Base-by-base conservation (phyloP, 2,329 filamentous ascomycete species). In the Alternaria gansuensis region DNA sequence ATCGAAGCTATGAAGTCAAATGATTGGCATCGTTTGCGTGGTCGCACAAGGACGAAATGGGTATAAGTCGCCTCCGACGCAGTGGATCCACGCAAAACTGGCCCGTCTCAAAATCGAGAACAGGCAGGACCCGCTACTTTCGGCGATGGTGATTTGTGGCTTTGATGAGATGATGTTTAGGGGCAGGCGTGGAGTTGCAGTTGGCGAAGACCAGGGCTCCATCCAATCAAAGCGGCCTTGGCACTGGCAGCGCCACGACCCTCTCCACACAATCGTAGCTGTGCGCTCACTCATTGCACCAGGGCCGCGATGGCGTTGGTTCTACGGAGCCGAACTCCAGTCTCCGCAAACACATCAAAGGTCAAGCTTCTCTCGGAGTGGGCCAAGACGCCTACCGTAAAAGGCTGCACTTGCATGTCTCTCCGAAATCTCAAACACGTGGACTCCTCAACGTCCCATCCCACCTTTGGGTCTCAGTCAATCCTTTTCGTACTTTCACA, bases 371-470 rank as follows among this genome's bases (percentile, higher is more conserved):
- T 21, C 11, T 55, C 21, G 39, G 46, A 43, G 60, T 45, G 53
- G 60, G 46, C 54, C 41, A 52, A 34, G 40, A 21, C 40, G 33
- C n/a, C n/a, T 24, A 44, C 48, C 40, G 37, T 43, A 50, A 45
- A 39, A 23, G 39, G 54, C 41, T 44, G 43, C 39, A 48, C 43
- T 34, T 28, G 29, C 49, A 43, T 62, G 51, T 55, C 54, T 17
- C 24, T 44, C 53, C 45, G 44, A 50, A 14, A 24, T 40, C 24
- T 40, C 37, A 40, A 54, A 59, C 62, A 55, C 52, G 39, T 49
- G 48, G 40, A 51, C 51, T 46, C 48, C 31, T 54, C 52, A 57
- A 36, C 52, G 51, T 43, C 50, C 51, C 23, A 43, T 44, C 31
- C 21, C 11, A 24, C 17, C 17, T 24, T 24, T 41, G 11, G 23